phyloP scores from a whole-genome alignment of 2,329 filamentous ascomycete genomes.

The Akanthomyces lecanii region DNA sequence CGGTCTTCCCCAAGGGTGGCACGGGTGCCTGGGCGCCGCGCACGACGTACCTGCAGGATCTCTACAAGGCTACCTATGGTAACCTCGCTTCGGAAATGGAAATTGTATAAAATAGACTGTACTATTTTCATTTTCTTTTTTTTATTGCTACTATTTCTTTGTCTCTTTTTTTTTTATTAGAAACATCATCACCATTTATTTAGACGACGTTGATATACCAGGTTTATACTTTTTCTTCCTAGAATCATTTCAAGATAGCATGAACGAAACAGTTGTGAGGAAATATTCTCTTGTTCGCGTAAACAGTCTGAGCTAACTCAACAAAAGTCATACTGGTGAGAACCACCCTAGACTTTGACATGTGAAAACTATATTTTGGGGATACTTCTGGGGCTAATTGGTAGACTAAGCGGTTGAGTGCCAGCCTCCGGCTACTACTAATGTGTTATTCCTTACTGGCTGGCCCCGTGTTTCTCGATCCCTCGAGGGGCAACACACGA shows the following conservation, averaged over 20 bases:
- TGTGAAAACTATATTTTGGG: constrained; percentile 1
- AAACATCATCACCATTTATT: not conserved
- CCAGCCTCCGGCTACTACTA: not conserved
- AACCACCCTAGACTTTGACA: not conserved
- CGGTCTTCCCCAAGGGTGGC: constrained; percentile 6
- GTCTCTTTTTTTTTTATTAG: not conserved
- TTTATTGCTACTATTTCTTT: not conserved
- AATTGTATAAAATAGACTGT: constrained; percentile 8
- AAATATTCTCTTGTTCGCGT: not conserved
- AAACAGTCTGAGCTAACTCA: not conserved
- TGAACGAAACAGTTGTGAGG: not conserved
- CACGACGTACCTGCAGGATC: not conserved
- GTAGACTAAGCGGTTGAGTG: not conserved
- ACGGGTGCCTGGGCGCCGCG: constrained; percentile 11
- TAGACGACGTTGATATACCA: constrained; percentile 13
- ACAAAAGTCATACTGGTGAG: not conserved
- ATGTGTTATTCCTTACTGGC: not conserved
- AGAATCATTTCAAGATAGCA: constrained; percentile 1
- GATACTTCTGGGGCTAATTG: not conserved
- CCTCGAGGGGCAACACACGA: too few species aligned
- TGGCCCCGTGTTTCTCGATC: not conserved
- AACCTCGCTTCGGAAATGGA: constrained; percentile 3
- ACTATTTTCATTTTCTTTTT: not conserved
- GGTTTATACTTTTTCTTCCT: not conserved
- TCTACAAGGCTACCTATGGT: constrained; percentile 11